A percentile compares a stretch with the other conserved stretches of the same genome.
These are phyloP conservation scores for Colletotrichum chrysophilum DNA, from an alignment of 2,329 filamentous ascomycete species.

Conservation along the genomic window DNA sequence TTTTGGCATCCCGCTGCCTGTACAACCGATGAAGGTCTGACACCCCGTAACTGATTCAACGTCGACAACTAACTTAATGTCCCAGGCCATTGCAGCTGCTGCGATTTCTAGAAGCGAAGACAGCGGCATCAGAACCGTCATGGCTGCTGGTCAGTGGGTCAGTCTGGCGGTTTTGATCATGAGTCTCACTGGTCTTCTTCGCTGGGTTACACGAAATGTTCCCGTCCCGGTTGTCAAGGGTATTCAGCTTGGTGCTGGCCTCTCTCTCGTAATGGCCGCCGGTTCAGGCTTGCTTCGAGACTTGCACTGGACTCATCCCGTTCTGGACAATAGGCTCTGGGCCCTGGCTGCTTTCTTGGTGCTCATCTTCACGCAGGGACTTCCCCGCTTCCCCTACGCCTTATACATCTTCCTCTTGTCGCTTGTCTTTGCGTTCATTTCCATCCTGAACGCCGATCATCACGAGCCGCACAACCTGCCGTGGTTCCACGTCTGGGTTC, in stretches of 20 bases:
- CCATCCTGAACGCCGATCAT: constrained; percentile 32
- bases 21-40: constrained; percentile 80
- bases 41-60: neutral
- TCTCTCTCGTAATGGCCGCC: constrained; percentile 81
- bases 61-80: neutral
- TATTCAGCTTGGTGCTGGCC: constrained; percentile 90
- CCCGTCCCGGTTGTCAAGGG: constrained; percentile 91
- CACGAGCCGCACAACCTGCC: constrained; percentile 44
- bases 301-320: constrained; percentile 71
- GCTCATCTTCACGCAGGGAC: constrained; percentile 70
- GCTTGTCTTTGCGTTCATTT: constrained; percentile 64
- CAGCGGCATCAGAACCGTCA: constrained; percentile 61
- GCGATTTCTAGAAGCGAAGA: constrained; percentile 75
- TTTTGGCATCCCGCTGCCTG: constrained; percentile 89
- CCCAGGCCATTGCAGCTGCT: constrained; percentile 82
- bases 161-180: constrained; percentile 75
- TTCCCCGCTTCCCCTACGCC: constrained; percentile 77
- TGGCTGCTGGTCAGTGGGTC: constrained; percentile 80
- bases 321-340: constrained; percentile 81
- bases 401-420: constrained; percentile 74
- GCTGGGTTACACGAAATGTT: constrained; percentile 74
- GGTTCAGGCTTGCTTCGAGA: constrained; percentile 71
- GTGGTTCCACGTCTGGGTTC: constrained; percentile 64
- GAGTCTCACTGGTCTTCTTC: constrained; percentile 79
- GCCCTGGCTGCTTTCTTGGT: constrained; percentile 74